phyloP scores from a whole-genome alignment of 805 yeast species.

The Komagataella kurtzmanii region DNA sequence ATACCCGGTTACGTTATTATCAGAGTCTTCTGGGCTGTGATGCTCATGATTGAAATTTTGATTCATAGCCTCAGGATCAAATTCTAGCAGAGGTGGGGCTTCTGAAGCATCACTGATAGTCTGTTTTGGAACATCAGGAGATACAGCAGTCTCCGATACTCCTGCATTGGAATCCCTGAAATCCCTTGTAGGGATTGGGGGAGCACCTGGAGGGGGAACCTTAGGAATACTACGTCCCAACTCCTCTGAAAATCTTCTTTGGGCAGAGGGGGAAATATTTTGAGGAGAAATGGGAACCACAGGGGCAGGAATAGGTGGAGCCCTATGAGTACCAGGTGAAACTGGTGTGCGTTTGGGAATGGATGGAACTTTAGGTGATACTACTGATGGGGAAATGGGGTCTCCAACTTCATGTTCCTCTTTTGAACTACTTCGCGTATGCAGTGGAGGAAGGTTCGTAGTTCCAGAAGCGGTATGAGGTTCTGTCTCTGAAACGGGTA shows the following conservation, averaged over 20 bases:
- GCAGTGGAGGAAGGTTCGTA: background rate
- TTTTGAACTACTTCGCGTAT: background rate
- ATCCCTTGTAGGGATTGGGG: constrained; percentile 1
- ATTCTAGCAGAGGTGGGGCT: background rate
- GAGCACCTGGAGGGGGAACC: constrained; percentile 1
- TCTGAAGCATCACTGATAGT: background rate
- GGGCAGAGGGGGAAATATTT: background rate
- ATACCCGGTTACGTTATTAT: constrained; percentile 39
- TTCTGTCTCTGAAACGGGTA: background rate
- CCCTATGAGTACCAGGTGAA: background rate
- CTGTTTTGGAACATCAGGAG: background rate
- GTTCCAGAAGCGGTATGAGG: background rate
- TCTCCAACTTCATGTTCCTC: background rate
- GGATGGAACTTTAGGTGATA: background rate
- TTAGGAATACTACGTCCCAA: background rate
- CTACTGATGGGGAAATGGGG: background rate
- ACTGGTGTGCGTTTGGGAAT: background rate
- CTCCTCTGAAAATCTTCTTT: constrained; percentile 1
- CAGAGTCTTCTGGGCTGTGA: constrained; percentile 5
- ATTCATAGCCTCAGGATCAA: background rate
- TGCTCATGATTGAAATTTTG: background rate
- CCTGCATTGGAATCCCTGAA: background rate
- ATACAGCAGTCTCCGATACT: background rate
- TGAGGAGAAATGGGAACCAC: background rate
- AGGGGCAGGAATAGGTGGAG: background rate